Evolutionary conservation across 331 rosid genomes (phyloP), one percentile per base, ranked within the genome.

Genomic region (Malus hybrid): DNA sequence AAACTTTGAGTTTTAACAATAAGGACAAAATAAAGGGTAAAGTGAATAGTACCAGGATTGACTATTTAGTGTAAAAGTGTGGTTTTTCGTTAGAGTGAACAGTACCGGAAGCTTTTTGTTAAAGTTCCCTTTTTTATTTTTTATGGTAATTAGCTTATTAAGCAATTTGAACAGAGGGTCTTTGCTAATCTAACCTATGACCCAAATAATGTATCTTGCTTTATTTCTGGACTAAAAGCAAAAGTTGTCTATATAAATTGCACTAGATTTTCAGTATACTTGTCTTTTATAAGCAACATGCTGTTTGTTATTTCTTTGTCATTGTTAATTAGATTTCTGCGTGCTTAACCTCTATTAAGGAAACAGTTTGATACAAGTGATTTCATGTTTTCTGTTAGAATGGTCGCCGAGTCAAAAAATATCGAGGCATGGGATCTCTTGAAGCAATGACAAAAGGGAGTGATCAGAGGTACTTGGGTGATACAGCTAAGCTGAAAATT

Each of bases 361-460:
- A 71, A n/a, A 24, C 6, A 30, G 44, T 29, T 32, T 56, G 55
- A n/a, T 53, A 29, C 66, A 36, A 36, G 65, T 72, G 48, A 71
- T 68, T 75, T 61, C 44, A 15, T 57, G 67, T 85, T 20, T 50
- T 67, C 48, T 73, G 14, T 71, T 84, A 94, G 99, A 85, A 92
- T 84, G 97, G 96, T 71, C 75, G 33, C 42, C 90, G 90, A 19
- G 77, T 92, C 2, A 94, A 94, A 73, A 94, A 88, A 71, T 94
- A 92, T 61, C 77, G 99, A 72, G 96, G 97, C 76, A 94, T 94
- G 99, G 99, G 99, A 30, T 94, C 99, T 42, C 86, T 94, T 75
- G 99, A 94, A 89, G 99, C 97, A 65, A 92, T 94, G 97, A 90
- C 89, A 20, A 93, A 92, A 83, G 99, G 99, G 11, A 94, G 99